Percentiles rank a stretch among this genome's conserved stretches.
Evolutionary conservation across 73 alveolate genomes (phyloP).

Genomic region (Stentor coeruleus): DNA sequence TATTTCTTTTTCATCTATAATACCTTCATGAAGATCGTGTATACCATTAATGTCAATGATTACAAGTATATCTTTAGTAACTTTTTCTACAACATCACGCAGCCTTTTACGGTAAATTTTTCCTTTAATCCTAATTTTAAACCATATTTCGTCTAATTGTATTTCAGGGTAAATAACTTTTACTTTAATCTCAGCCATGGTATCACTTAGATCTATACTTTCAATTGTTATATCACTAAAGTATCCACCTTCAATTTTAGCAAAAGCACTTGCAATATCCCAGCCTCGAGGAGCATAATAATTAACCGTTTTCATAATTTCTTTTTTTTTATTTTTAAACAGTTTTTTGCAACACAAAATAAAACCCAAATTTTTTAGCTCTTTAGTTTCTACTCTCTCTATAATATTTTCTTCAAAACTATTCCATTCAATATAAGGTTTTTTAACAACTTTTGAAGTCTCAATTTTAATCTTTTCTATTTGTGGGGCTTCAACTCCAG

Average conservation of each 20-base stretch:
- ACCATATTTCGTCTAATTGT: background rate
- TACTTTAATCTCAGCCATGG: constrained; percentile 21
- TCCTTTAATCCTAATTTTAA: background rate
- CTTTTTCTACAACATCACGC: background rate
- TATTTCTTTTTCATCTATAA: background rate
- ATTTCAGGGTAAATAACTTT: background rate
- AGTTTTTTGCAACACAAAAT: background rate
- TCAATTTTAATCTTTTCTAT: background rate
- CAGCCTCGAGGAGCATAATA: constrained; percentile 26
- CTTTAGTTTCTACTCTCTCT: background rate
- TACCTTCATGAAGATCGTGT: background rate
- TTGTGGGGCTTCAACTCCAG: constrained; percentile 23
- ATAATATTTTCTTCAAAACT: background rate
- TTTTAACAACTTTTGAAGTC: background rate
- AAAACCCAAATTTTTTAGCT: background rate
- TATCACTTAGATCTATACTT: background rate
- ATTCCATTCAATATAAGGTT: background rate
- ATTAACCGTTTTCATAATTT: background rate
- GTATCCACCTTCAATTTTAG: background rate
- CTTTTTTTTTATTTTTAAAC: background rate
- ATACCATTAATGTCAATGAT: background rate
- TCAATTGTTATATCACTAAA: background rate
- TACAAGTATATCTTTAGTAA: background rate
- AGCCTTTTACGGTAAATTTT: constrained; percentile 5
- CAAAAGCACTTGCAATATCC: background rate